These are phyloP conservation scores for Amphichorda felina DNA, from an alignment of 2,329 filamentous ascomycete species.

Conservation along the genomic window DNA sequence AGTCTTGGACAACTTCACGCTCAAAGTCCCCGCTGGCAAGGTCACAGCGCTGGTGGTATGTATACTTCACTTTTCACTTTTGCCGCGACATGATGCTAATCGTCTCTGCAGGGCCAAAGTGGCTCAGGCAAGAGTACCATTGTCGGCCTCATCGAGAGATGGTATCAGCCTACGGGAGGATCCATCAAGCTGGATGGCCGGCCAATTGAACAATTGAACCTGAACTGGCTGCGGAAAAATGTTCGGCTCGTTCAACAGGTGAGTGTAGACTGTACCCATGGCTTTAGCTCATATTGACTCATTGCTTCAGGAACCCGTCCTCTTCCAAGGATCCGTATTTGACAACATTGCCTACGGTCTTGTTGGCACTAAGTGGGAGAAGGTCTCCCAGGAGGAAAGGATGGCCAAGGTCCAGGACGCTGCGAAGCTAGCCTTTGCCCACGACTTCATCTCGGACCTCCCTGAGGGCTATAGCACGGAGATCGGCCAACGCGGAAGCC, in stretches of 20 bases:
- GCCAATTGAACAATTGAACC: conserved; percentile 19
- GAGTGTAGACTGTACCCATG: not conserved
- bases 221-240: conserved; percentile 25
- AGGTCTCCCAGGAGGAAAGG: conserved; percentile 40
- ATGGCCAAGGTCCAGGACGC: conserved; percentile 52
- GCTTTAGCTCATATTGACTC: not conserved
- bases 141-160: conserved; percentile 24
- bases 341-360: conserved; percentile 82
- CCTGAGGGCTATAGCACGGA: conserved; percentile 88
- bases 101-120: conserved; percentile 17
- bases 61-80: no score
- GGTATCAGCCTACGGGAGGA: conserved; percentile 22
- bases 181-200: conserved; percentile 22
- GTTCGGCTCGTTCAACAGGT: conserved; percentile 24
- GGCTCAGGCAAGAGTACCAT: conserved; percentile 28
- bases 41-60: conserved; percentile 25
- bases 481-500: conserved; percentile 88
- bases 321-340: conserved; percentile 83
- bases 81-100: not conserved
- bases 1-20: conserved; percentile 27
- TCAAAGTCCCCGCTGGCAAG: conserved; percentile 31
- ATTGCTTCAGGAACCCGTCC: conserved; percentile 71
- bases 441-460: conserved; percentile 74
- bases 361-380: conserved; percentile 55
- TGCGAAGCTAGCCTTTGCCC: conserved; percentile 83